Conservation (phyloP, 495 filamentous ascomycete species). For the Xylaria venustula region DNA sequence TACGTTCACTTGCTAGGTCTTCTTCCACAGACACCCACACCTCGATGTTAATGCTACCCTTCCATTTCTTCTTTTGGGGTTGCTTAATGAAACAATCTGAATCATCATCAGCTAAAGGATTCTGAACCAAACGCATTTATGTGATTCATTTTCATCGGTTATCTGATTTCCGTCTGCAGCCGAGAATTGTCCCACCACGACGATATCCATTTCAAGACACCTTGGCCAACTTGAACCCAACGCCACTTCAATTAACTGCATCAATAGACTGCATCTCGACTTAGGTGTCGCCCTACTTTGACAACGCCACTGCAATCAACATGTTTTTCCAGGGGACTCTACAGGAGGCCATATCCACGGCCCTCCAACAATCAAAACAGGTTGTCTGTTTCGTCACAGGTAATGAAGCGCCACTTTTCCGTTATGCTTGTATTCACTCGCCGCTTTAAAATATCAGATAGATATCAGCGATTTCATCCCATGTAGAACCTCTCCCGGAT, state of each 20-base stretch:
- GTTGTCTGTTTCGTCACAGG: conserved; percentile 53
- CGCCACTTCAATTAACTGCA: not conserved
- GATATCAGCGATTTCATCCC: not conserved
- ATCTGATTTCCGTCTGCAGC: not conserved
- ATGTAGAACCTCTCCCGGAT: not conserved
- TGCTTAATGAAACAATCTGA: no score
- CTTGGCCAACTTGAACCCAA: not conserved
- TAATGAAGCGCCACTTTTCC: conserved; percentile 15
- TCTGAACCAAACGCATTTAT: no score
- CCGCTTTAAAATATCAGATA: not conserved
- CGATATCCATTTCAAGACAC: not conserved
- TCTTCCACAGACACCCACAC: no score
- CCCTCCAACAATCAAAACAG: conserved; percentile 58
- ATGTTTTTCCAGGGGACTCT: conserved; percentile 82
- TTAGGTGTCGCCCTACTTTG: not conserved
- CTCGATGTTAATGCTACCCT: no score
- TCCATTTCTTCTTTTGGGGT: no score
- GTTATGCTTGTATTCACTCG: no score
- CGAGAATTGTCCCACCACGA: not conserved
- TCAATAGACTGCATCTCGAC: not conserved
- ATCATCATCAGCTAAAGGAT: no score
- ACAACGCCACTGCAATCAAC: not conserved
- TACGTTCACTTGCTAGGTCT: no score
- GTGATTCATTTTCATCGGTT: no score
- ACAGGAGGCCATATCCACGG: conserved; percentile 72